phyloP scores from a whole-genome alignment of 495 filamentous ascomycete genomes.

The Hyaloscypha finlandica region DNA sequence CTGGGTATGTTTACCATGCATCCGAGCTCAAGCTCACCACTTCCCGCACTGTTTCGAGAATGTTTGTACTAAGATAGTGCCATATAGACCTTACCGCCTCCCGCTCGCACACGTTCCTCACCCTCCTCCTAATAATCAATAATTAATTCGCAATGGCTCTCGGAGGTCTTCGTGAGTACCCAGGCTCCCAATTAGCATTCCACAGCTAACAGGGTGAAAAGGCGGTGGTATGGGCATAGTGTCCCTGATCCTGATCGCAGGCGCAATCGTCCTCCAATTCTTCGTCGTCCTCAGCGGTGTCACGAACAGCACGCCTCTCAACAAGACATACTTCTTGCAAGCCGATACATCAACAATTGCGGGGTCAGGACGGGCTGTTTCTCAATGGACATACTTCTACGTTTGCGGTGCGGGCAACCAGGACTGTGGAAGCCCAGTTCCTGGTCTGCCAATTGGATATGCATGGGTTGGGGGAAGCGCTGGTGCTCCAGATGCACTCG shows the following conservation, averaged over 20 bases:
- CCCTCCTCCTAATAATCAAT: background rate
- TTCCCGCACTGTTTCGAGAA: conserved; percentile 11
- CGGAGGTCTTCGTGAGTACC: conserved; percentile 9
- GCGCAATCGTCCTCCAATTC: conserved; percentile 74
- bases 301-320: conserved; percentile 59
- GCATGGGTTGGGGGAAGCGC: conserved; percentile 47
- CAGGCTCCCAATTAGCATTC: background rate
- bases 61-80: conserved; percentile 4
- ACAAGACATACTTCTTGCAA: conserved; percentile 79
- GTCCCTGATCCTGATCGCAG: conserved; percentile 75
- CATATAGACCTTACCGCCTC: background rate
- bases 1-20: conserved; percentile 10
- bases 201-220: conserved; percentile 19
- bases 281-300: conserved; percentile 76
- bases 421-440: conserved; percentile 46
- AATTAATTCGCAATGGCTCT: conserved; percentile 12
- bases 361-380: conserved; percentile 56
- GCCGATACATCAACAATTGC: conserved; percentile 71
- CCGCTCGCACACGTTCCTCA: background rate
- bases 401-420: conserved; percentile 54
- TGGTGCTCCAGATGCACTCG: conserved; percentile 42
- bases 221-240: conserved; percentile 44
- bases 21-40: conserved; percentile 1
- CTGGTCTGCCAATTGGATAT: conserved; percentile 50
- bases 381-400: conserved; percentile 89